Evolutionary conservation across 2,329 filamentous ascomycete species (phyloP).

Genomic region (Alternaria metachromatica): DNA sequence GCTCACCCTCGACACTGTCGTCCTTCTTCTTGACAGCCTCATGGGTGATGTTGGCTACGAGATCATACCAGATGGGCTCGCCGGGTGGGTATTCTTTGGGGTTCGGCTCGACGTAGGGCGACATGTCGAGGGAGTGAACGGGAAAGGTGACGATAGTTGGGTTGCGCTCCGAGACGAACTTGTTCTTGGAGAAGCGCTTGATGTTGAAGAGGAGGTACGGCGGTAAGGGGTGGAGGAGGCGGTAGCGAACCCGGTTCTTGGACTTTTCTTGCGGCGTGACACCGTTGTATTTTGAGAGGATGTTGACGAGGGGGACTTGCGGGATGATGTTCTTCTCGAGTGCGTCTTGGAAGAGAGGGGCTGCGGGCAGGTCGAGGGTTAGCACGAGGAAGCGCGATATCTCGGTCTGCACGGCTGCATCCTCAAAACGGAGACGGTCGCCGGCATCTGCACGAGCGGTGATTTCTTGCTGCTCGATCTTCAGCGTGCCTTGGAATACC

Average conservation of each 20-base stretch:
- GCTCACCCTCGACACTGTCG: slow-evolving; percentile 85
- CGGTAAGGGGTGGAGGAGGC: slow-evolving; percentile 86
- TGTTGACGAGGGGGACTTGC: slow-evolving; percentile 75
- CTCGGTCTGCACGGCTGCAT: slow-evolving; percentile 82
- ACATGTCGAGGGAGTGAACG: slow-evolving; percentile 81
- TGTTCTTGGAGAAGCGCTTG: slow-evolving; percentile 96
- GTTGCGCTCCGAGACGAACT: slow-evolving; percentile 94
- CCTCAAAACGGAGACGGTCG: slow-evolving; percentile 90
- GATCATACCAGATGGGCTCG: slow-evolving; percentile 91
- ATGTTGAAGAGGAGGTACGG: slow-evolving; percentile 93
- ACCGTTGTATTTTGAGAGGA: slow-evolving; percentile 94
- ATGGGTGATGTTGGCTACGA: slow-evolving; percentile 93
- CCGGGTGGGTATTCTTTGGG: slow-evolving; percentile 71
- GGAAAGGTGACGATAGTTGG: slow-evolving; percentile 98
- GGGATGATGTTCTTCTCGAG: slow-evolving; percentile 96
- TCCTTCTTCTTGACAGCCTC: slow-evolving; percentile 79
- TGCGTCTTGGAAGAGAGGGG: slow-evolving; percentile 95
- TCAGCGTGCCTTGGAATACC: slow-evolving; percentile 90
- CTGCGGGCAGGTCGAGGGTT: slow-evolving; percentile 88
- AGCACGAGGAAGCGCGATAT: slow-evolving; percentile 85
- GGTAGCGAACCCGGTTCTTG: slow-evolving; percentile 86
- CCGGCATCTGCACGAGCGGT: slow-evolving; percentile 87
- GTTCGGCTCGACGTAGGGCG: slow-evolving; percentile 89
- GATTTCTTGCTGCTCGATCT: slow-evolving; percentile 92
- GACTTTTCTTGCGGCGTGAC: slow-evolving; percentile 85